phyloP scores from a whole-genome alignment of 495 filamentous ascomycete species.

The Acidiella bohemica region DNA sequence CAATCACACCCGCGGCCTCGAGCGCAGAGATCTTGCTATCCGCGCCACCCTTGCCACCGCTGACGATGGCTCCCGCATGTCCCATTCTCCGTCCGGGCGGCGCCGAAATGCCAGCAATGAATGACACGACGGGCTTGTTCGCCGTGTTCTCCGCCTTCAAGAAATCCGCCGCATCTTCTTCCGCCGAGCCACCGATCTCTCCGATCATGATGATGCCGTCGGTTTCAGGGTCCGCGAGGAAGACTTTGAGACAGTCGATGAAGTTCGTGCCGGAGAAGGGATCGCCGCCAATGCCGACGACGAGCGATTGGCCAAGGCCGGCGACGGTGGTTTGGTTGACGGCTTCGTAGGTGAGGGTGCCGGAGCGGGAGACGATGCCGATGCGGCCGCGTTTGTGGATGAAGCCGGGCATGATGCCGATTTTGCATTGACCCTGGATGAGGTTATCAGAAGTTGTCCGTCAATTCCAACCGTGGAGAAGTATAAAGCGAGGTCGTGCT shows the following conservation, averaged over 20 bases:
- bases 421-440: slow-evolving; percentile 92
- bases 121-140: slow-evolving; percentile 93
- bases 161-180: slow-evolving; percentile 96
- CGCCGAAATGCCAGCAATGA: slow-evolving; percentile 96
- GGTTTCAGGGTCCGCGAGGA: slow-evolving; percentile 89
- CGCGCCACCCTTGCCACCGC: slow-evolving; percentile 91
- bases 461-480: too few species aligned
- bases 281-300: slow-evolving; percentile 96
- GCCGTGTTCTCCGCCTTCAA: slow-evolving; percentile 76
- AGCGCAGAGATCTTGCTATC: slow-evolving; percentile 95
- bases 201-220: slow-evolving; percentile 99
- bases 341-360: slow-evolving; percentile 97
- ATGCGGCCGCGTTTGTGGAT: slow-evolving; percentile 99
- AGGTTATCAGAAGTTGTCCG: too few species aligned
- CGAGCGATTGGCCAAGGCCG: slow-evolving; percentile 91
- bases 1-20: slow-evolving; percentile 83
- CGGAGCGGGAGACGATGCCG: slow-evolving; percentile 95
- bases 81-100: slow-evolving; percentile 96
- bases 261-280: slow-evolving; percentile 99
- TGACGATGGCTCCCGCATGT: slow-evolving; percentile 94
- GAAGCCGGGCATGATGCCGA: slow-evolving; percentile 99
- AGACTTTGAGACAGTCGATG: slow-evolving; percentile 96
- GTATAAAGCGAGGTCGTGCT: background rate
- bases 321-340: slow-evolving; percentile 98
- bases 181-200: slow-evolving; percentile 93